Evolutionary conservation across 2,329 filamentous ascomycete genomes (phyloP).

Genomic region (Neurospora sp.): DNA sequence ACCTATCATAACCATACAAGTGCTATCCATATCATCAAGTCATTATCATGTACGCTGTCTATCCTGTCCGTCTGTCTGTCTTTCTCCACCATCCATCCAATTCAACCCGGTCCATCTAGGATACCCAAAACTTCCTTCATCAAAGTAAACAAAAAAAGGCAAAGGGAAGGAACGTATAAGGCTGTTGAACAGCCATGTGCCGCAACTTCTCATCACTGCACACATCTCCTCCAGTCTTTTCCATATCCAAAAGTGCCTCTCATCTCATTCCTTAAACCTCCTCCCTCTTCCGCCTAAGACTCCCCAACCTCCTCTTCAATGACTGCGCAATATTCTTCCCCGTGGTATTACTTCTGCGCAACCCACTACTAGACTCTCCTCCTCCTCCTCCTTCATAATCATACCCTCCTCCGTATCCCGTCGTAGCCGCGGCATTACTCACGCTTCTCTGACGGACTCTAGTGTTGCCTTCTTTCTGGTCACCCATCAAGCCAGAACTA

Average conservation of each 20-base stretch:
- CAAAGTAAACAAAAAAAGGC: background rate
- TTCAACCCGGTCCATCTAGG: background rate
- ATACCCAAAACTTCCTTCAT: background rate
- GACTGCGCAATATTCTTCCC: slow-evolving; percentile 39
- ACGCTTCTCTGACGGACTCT: slow-evolving; percentile 33
- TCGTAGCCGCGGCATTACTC: slow-evolving; percentile 23
- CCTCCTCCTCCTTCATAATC: slow-evolving; percentile 5
- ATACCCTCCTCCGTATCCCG: background rate
- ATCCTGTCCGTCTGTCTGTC: background rate
- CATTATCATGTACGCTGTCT: background rate
- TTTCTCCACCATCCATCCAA: background rate
- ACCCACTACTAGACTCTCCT: slow-evolving; percentile 7
- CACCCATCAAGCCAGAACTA: background rate
- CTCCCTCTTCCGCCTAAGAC: slow-evolving; percentile 35
- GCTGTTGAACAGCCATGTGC: background rate
- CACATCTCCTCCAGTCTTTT: background rate
- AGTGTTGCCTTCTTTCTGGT: slow-evolving; percentile 15
- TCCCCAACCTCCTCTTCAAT: slow-evolving; percentile 44
- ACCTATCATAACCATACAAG: background rate
- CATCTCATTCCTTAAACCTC: background rate
- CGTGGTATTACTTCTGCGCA: slow-evolving; percentile 31
- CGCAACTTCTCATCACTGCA: background rate
- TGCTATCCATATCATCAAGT: background rate
- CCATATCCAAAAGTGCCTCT: background rate
- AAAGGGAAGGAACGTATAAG: background rate